These are phyloP conservation scores for Stephania yunnanensis DNA, from an alignment of 164 flowering plant species.

Conservation along the genomic window DNA sequence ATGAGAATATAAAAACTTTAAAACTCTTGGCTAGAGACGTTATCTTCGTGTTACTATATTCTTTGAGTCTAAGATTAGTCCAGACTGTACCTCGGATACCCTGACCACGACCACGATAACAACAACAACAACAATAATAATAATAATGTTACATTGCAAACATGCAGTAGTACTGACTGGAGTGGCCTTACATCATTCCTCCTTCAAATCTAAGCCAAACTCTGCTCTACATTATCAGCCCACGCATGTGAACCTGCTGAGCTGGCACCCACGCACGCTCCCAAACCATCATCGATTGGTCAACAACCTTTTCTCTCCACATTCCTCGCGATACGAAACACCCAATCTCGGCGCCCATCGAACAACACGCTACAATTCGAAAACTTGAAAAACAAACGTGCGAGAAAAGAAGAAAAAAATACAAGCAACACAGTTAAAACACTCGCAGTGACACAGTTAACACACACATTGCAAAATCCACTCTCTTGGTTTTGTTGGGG, in stretches of 20 bases:
- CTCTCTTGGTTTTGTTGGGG: background rate
- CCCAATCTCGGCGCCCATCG: too few relatives aligned
- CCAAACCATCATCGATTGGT: slow-evolving; percentile 15
- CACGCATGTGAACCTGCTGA: slow-evolving; percentile 7
- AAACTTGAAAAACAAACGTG: too few relatives aligned
- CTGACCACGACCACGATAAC: too few relatives aligned
- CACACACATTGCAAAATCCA: slow-evolving; percentile 8
- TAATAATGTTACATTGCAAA: background rate
- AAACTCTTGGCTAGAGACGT: too few relatives aligned
- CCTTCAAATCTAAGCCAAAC: slow-evolving; percentile 7
- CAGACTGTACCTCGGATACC: too few relatives aligned
- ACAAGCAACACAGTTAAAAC: background rate
- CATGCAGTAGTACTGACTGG: background rate
- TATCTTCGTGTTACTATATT: too few relatives aligned
- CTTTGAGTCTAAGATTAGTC: too few relatives aligned
- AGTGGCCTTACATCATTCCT: background rate
- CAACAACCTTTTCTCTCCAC: background rate
- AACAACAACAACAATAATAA: too few relatives aligned
- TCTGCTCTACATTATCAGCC: background rate
- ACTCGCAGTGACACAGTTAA: background rate
- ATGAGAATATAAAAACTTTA: too few relatives aligned
- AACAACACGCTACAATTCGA: background rate
- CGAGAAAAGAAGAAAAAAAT: background rate
- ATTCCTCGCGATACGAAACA: too few relatives aligned
- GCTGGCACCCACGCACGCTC: slow-evolving; percentile 16